phyloP scores from a whole-genome alignment of 331 rosid genomes.

The Quercus tomentella region DNA sequence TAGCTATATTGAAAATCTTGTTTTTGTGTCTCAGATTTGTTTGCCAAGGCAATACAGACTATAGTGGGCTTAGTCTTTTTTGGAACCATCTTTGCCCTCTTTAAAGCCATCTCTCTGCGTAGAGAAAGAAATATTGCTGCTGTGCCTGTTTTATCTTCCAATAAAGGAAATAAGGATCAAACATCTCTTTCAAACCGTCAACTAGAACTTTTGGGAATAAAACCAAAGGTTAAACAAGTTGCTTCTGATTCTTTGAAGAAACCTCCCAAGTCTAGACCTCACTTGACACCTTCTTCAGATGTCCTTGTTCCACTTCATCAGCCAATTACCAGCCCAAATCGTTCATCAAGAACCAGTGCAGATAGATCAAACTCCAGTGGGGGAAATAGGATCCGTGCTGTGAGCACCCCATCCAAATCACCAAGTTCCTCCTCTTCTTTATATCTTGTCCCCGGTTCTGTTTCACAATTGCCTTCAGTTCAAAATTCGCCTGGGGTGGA shows the following conservation, averaged over 20 bases:
- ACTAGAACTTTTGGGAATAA: conserved; percentile 73
- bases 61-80: conserved; percentile 50
- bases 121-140: conserved; percentile 34
- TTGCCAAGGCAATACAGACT: conserved; percentile 55
- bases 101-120: conserved; percentile 49
- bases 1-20: conserved; percentile 1
- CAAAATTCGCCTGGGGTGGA: conserved; percentile 53
- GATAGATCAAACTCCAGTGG: conserved; percentile 54
- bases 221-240: conserved; percentile 51
- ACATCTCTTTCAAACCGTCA: conserved; percentile 58
- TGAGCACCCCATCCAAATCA: conserved; percentile 58
- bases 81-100: conserved; percentile 59
- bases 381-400: conserved; percentile 40
- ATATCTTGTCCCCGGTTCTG: conserved; percentile 65
- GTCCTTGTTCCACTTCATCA: conserved; percentile 93
- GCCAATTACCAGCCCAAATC: conserved; percentile 48
- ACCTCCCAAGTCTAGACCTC: conserved; percentile 73
- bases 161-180: conserved; percentile 43
- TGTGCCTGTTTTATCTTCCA: conserved; percentile 29
- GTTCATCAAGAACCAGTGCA: conserved; percentile 30
- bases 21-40: conserved; percentile 52
- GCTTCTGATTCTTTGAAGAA: conserved; percentile 53
- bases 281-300: conserved; percentile 45
- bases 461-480: conserved; percentile 46
- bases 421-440: conserved; percentile 52